These are phyloP conservation scores for Lachancea dasiensis DNA, from an alignment of 805 yeast species.

Conservation along the genomic window DNA sequence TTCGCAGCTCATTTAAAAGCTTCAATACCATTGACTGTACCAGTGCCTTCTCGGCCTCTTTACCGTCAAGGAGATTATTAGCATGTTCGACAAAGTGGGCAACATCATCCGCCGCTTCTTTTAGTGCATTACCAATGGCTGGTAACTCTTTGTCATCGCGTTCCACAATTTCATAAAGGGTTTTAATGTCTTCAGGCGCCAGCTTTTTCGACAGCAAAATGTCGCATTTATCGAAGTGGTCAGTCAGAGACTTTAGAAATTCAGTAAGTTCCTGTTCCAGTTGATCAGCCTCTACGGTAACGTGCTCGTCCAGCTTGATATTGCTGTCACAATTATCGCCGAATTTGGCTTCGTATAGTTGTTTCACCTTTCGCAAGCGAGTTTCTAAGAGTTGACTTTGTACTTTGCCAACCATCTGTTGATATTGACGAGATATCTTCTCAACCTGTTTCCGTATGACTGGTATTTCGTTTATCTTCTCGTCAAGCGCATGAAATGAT, in stretches of 20 bases:
- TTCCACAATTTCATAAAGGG: conserved; percentile 42
- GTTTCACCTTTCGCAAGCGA: conserved; percentile 18
- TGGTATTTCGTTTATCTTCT: conserved; percentile 32
- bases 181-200: conserved; percentile 30
- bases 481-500: conserved; percentile 24
- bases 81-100: conserved; percentile 18
- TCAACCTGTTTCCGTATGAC: conserved; percentile 25
- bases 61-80: conserved; percentile 30
- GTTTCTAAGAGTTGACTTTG: conserved; percentile 21
- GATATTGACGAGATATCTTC: conserved; percentile 28
- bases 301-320: conserved; percentile 23
- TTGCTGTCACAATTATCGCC: conserved; percentile 20
- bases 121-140: conserved; percentile 46
- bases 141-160: conserved; percentile 53
- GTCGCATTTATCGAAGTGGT: conserved; percentile 76
- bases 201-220: conserved; percentile 30
- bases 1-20: conserved; percentile 22
- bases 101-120: conserved; percentile 33
- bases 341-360: conserved; percentile 20
- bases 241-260: conserved; percentile 62
- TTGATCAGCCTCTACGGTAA: conserved; percentile 44
- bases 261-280: conserved; percentile 67
- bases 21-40: conserved; percentile 16
- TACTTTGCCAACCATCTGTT: conserved; percentile 28
- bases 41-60: conserved; percentile 18